phyloP scores from a whole-genome alignment of 371 early-diverging fungal genomes.

The Smittium mucronatum region DNA sequence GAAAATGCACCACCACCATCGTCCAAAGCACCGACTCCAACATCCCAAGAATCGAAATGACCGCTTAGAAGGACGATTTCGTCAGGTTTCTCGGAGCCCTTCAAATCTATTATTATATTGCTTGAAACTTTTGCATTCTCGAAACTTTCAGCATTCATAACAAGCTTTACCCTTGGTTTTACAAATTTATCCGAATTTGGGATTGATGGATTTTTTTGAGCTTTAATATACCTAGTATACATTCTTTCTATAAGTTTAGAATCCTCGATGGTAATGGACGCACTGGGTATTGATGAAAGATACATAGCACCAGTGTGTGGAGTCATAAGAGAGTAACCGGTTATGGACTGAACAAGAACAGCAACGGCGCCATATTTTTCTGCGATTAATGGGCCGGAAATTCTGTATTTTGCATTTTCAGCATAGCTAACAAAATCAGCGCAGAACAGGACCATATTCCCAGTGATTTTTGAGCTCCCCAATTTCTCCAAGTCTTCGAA shows the following conservation, averaged over 20 bases:
- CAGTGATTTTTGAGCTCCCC: conserved; percentile 28
- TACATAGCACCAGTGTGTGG: conserved; percentile 37
- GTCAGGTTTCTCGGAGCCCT: conserved; percentile 37
- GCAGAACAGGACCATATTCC: conserved; percentile 39
- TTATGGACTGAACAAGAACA: conserved; percentile 36
- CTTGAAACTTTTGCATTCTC: conserved; percentile 25
- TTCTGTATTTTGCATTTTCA: conserved; percentile 22
- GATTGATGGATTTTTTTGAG: too few species aligned
- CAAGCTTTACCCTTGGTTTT: conserved; percentile 35
- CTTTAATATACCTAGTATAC: too few species aligned
- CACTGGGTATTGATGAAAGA: conserved; percentile 37
- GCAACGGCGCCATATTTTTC: conserved; percentile 39
- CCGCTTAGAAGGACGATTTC: conserved; percentile 42
- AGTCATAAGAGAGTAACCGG: conserved; percentile 32
- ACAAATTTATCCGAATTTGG: too few species aligned
- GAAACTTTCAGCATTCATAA: conserved; percentile 31
- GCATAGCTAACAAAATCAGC: conserved; percentile 30
- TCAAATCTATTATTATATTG: conserved; percentile 40
- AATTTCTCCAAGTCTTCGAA: conserved; percentile 34
- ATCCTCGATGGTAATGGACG: conserved; percentile 39
- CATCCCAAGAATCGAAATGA: conserved; percentile 48
- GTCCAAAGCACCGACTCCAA: conserved; percentile 42
- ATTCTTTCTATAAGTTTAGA: conserved; percentile 35
- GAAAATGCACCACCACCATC: conserved; percentile 43
- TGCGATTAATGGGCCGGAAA: conserved; percentile 33